These are phyloP conservation scores for Hirsutella thompsonii DNA, from an alignment of 2,329 filamentous ascomycete species.

Conservation along the genomic window DNA sequence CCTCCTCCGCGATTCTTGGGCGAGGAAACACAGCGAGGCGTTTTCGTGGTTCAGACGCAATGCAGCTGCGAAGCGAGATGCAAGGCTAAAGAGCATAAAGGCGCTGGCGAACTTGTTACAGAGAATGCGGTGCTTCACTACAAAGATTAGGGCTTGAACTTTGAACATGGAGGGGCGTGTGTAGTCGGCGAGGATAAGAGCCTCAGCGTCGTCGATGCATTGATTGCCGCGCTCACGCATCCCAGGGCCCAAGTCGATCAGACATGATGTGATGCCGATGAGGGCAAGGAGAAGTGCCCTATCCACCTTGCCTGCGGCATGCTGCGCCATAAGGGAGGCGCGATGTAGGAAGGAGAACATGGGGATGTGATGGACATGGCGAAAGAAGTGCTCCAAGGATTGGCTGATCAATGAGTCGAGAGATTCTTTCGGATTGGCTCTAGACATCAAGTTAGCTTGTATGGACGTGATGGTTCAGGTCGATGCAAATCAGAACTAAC, in stretches of 20 bases:
- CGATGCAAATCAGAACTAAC: too few relatives aligned
- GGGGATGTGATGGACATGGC: slow-evolving; percentile 45
- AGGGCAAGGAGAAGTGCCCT: slow-evolving; percentile 38
- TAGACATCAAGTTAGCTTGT: too few relatives aligned
- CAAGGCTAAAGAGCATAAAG: slow-evolving; percentile 30
- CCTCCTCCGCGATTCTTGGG: slow-evolving; percentile 27
- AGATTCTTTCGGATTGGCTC: slow-evolving; percentile 16
- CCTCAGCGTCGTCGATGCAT: slow-evolving; percentile 42
- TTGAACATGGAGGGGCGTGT: slow-evolving; percentile 44
- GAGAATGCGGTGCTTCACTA: slow-evolving; percentile 31
- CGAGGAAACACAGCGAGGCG: slow-evolving; percentile 24
- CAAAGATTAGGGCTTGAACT: slow-evolving; percentile 32
- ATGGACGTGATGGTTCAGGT: too few relatives aligned
- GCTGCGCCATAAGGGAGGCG: slow-evolving; percentile 46
- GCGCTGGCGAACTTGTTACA: slow-evolving; percentile 29
- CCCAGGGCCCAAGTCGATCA: slow-evolving; percentile 40
- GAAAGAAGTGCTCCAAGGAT: slow-evolving; percentile 45
- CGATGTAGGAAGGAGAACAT: slow-evolving; percentile 46
- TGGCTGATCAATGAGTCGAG: slow-evolving; percentile 31
- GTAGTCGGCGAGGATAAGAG: slow-evolving; percentile 37
- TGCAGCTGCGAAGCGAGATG: slow-evolving; percentile 28
- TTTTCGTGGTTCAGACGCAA: slow-evolving; percentile 29
- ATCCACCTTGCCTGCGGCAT: slow-evolving; percentile 43
- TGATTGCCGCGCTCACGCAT: slow-evolving; percentile 38
- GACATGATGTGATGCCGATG: slow-evolving; percentile 41